Evolutionary conservation across 108 stramenopile genomes (phyloP).

Genomic region (Fragilaria radians): DNA sequence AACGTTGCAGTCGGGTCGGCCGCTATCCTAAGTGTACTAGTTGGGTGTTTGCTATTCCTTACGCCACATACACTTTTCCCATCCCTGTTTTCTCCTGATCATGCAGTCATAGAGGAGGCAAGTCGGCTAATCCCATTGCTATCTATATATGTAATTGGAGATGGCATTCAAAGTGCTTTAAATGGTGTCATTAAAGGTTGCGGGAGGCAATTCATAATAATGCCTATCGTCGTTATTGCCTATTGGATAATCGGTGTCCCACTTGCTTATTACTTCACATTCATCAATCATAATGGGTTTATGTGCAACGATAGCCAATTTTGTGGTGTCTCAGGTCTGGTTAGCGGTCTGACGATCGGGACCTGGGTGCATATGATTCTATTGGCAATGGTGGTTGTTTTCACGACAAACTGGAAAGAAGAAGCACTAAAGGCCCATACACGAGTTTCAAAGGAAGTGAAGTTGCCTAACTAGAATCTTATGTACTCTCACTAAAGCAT

Average conservation of each 20-base stretch:
- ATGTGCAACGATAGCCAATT: constrained; percentile 20
- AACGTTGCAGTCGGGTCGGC: constrained; percentile 29
- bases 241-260: constrained; percentile 65
- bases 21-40: constrained; percentile 12
- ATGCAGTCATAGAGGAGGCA: constrained; percentile 31
- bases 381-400: constrained; percentile 26
- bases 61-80: constrained; percentile 48
- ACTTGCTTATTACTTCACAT: constrained; percentile 47
- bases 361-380: constrained; percentile 62
- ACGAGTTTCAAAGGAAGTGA: neutral
- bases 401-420: constrained; percentile 26
- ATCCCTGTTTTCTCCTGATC: constrained; percentile 38
- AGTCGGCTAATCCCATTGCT: constrained; percentile 43
- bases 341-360: constrained; percentile 40
- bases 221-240: constrained; percentile 50
- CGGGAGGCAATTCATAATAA: constrained; percentile 37
- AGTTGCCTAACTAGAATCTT: no score
- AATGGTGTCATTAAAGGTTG: constrained; percentile 59
- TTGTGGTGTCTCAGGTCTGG: constrained; percentile 61
- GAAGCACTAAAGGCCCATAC: constrained; percentile 17
- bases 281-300: constrained; percentile 18
- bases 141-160: constrained; percentile 52
- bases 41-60: constrained; percentile 31
- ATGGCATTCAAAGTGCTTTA: constrained; percentile 57
- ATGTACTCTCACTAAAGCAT: no score